These are phyloP conservation scores for Syzygium malaccense DNA, from an alignment of 441 rosid species.

Conservation along the genomic window DNA sequence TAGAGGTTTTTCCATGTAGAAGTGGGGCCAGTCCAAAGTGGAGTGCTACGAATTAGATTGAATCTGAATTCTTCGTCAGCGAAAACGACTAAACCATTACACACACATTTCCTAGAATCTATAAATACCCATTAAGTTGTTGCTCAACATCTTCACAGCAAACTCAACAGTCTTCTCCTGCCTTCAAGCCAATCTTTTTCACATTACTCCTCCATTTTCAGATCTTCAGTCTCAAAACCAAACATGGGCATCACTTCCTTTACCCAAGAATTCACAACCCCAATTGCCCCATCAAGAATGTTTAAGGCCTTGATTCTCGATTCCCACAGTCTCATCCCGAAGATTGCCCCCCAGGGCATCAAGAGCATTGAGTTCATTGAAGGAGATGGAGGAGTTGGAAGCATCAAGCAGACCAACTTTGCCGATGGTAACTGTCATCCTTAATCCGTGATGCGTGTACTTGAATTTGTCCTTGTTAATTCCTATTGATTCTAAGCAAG, in stretches of 20 bases:
- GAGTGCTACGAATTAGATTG: not conserved
- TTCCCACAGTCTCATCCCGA: not conserved
- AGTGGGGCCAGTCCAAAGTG: not conserved
- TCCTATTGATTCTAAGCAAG: not conserved
- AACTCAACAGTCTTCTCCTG: too few species aligned
- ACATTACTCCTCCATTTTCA: too few species aligned
- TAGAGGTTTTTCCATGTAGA: not conserved
- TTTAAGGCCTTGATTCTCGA: not conserved
- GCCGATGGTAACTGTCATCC: not conserved
- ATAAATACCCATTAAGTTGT: not conserved
- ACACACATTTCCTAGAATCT: not conserved
- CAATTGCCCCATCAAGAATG: too few species aligned
- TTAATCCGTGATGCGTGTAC: not conserved
- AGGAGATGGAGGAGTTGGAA: not conserved
- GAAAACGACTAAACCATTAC: not conserved
- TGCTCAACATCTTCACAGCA: too few species aligned
- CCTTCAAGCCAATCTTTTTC: too few species aligned
- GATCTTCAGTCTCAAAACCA: too few species aligned
- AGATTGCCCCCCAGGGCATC: not conserved
- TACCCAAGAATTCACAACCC: too few species aligned
- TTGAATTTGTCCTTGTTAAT: not conserved
- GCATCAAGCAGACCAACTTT: not conserved
- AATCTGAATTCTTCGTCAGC: not conserved
- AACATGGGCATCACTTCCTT: too few species aligned
- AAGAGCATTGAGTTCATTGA: not conserved